Conservation (phyloP, 192 early-diverging fungal species). For the Backusella australiensis region DNA sequence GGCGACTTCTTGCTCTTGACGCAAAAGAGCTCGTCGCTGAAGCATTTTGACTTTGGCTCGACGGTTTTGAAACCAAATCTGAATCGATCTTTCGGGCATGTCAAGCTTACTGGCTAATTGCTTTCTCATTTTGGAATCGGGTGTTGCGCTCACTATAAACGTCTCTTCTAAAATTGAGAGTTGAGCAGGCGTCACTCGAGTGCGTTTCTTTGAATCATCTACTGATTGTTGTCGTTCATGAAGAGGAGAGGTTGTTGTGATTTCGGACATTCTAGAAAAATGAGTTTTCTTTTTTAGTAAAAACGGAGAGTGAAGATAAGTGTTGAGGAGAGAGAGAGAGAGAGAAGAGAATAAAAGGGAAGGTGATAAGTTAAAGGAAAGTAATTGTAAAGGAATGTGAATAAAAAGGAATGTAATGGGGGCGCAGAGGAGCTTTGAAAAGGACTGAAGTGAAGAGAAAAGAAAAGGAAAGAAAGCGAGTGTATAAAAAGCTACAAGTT, state of each 20-base stretch:
- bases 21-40: constrained; percentile 26
- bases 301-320: background rate
- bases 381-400: background rate
- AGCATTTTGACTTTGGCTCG: constrained; percentile 75
- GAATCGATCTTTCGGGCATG: constrained; percentile 72
- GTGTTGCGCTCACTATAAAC: constrained; percentile 60
- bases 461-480: background rate
- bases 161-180: constrained; percentile 65
- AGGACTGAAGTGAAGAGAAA: constrained; percentile 3
- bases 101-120: constrained; percentile 61
- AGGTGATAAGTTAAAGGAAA: constrained; percentile 1
- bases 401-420: background rate
- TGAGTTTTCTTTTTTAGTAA: background rate
- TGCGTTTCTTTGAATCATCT: constrained; percentile 51
- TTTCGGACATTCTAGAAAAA: background rate
- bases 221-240: background rate
- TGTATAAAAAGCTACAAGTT: background rate
- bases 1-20: constrained; percentile 31
- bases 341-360: background rate
- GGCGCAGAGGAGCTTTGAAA: background rate
- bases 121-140: constrained; percentile 63
- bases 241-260: background rate
- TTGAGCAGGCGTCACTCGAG: constrained; percentile 62
- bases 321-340: background rate
- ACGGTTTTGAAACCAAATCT: constrained; percentile 87